Conservation (phyloP, 2,329 filamentous ascomycete species). For the Whalleya microplaca region DNA sequence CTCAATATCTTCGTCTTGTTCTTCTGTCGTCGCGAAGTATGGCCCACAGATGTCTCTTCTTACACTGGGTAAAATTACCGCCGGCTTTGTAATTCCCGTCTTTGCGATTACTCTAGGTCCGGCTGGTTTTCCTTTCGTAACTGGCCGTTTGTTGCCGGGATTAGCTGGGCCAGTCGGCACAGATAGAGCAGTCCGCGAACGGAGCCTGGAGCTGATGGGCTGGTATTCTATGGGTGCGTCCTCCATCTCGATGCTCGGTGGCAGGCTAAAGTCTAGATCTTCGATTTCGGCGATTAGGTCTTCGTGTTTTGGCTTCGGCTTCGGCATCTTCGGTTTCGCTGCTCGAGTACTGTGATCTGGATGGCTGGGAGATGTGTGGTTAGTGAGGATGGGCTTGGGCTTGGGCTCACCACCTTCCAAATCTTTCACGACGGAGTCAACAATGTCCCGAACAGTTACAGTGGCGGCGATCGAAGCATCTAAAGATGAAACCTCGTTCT, state of each 20-base stretch:
- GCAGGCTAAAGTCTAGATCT: neutral
- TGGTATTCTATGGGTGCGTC: neutral
- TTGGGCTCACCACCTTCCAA: neutral
- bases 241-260: neutral
- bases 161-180: neutral
- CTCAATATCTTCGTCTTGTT: neutral
- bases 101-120: neutral
- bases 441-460: neutral
- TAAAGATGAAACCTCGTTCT: neutral
- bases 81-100: no score
- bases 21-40: neutral
- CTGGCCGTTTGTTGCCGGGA: neutral
- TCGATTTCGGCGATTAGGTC: neutral
- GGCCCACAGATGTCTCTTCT: neutral
- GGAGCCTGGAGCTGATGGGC: neutral
- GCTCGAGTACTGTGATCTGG: neutral
- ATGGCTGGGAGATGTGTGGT: neutral
- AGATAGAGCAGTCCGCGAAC: neutral
- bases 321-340: neutral
- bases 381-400: no score
- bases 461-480: neutral
- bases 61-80: no score
- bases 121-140: neutral
- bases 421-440: neutral
- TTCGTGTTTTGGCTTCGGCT: neutral